phyloP scores from a whole-genome alignment of 2,329 filamentous ascomycete species.

The Blastomyces emzantsi region DNA sequence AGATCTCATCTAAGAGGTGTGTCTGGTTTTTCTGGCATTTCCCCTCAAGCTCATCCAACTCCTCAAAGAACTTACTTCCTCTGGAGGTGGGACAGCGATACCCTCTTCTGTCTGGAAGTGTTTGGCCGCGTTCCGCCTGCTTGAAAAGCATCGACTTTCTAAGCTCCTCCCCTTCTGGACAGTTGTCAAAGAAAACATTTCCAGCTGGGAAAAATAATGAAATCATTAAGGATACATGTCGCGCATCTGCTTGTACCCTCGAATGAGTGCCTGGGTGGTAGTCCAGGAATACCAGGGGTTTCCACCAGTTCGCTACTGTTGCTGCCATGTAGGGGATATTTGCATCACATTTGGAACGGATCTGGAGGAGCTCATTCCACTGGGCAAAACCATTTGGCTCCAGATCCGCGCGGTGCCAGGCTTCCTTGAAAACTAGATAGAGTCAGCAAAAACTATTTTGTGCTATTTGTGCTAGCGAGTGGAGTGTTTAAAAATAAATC shows the following conservation, averaged over 20 bases:
- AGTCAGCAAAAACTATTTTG: conserved; percentile 12
- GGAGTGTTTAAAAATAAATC: neutral
- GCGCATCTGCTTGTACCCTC: conserved; percentile 33
- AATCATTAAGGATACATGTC: conserved; percentile 31
- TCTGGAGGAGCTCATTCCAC: conserved; percentile 31
- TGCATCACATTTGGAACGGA: conserved; percentile 26
- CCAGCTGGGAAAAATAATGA: conserved; percentile 32
- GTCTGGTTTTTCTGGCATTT: conserved; percentile 29
- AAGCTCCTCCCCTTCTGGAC: conserved; percentile 27
- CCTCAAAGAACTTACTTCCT: conserved; percentile 23
- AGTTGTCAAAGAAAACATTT: conserved; percentile 27
- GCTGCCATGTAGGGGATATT: conserved; percentile 15
- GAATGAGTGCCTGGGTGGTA: conserved; percentile 25
- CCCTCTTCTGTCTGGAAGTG: conserved; percentile 31
- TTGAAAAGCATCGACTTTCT: conserved; percentile 33
- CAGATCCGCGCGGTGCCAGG: conserved; percentile 39
- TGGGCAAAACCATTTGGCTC: conserved; percentile 32
- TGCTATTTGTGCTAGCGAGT: neutral
- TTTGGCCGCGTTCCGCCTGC: conserved; percentile 32
- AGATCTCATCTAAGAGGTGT: conserved; percentile 24
- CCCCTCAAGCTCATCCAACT: conserved; percentile 5
- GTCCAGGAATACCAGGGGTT: conserved; percentile 20
- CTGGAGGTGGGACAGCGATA: conserved; percentile 32
- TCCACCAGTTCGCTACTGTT: conserved; percentile 6
- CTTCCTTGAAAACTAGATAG: conserved; percentile 33